These are phyloP conservation scores for Huiozyma naganishii DNA, from an alignment of 805 yeast genomes.

Conservation along the genomic window DNA sequence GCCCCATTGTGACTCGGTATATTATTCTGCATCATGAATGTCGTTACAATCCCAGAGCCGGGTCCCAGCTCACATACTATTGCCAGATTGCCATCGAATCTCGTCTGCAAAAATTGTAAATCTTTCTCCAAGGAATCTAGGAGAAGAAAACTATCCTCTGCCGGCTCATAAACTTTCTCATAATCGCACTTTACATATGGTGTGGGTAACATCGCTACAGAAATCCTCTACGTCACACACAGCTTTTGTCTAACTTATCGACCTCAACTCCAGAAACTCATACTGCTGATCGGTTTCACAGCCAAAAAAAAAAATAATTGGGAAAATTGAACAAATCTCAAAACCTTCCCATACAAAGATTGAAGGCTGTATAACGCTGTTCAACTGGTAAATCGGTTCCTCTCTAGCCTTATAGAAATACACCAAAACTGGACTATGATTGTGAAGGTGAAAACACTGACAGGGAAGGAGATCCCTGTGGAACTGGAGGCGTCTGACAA, in stretches of 20 bases:
- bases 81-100: conserved; percentile 31
- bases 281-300: too few species aligned
- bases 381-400: too few species aligned
- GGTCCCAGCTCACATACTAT: conserved; percentile 77
- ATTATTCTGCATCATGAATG: conserved; percentile 52
- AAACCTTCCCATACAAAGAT: too few species aligned
- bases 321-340: too few species aligned
- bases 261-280: too few species aligned
- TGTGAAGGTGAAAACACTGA: conserved; percentile 24
- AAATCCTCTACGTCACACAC: too few species aligned
- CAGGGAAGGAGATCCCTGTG: conserved; percentile 29
- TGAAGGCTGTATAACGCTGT: too few species aligned
- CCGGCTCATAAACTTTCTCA: conserved; percentile 83
- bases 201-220: conserved; percentile 58
- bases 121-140: conserved; percentile 72
- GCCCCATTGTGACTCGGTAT: conserved; percentile 36
- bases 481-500: conserved; percentile 27
- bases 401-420: too few species aligned
- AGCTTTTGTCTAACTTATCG: too few species aligned
- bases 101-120: conserved; percentile 24
- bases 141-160: conserved; percentile 83
- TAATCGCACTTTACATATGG: conserved; percentile 55
- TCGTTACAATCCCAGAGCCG: conserved; percentile 82
- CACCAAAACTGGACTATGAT: conserved; percentile 3
- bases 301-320: too few species aligned